Percentiles rank a stretch among this genome's conserved stretches.
Conservation (phyloP, 129 eudicot genomes). For the Escallonia rubra region DNA sequence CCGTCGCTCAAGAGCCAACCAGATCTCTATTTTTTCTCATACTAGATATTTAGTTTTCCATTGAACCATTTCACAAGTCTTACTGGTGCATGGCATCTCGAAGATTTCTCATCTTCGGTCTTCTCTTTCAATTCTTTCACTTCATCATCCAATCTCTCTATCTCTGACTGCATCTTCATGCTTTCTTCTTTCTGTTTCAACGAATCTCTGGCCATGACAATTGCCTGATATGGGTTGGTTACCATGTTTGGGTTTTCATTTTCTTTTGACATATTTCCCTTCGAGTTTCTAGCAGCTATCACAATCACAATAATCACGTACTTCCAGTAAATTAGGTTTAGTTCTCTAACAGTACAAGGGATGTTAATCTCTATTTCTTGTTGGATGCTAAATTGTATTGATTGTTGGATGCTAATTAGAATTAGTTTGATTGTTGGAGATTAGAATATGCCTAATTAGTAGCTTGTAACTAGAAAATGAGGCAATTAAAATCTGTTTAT, state of each 20-base stretch:
- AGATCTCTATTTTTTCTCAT: too few species aligned
- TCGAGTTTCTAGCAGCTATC: constrained; percentile 58
- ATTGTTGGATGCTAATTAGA: too few species aligned
- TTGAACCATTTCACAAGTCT: constrained; percentile 11
- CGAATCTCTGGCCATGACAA: constrained; percentile 82
- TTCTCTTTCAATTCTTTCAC: constrained; percentile 52
- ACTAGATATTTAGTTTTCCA: too few species aligned
- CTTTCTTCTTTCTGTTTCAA: constrained; percentile 75
- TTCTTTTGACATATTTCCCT: constrained; percentile 50
- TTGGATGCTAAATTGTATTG: too few species aligned
- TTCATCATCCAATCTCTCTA: constrained; percentile 67
- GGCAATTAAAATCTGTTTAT: too few species aligned
- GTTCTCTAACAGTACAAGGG: too few species aligned
- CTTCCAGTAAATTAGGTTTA: too few species aligned
- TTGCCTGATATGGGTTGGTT: constrained; percentile 75
- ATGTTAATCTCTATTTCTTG: too few species aligned
- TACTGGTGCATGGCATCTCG: constrained; percentile 99
- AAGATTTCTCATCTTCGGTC: constrained; percentile 77
- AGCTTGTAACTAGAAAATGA: too few species aligned
- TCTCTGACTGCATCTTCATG: constrained; percentile 61
- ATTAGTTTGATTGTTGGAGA: too few species aligned
- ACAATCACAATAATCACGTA: constrained; percentile 3
- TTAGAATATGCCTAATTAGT: too few species aligned
- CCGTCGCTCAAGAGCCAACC: too few species aligned
- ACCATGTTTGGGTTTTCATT: constrained; percentile 63